phyloP scores from a whole-genome alignment of 2,329 filamentous ascomycete genomes.

The Verticillium klebahnii region DNA sequence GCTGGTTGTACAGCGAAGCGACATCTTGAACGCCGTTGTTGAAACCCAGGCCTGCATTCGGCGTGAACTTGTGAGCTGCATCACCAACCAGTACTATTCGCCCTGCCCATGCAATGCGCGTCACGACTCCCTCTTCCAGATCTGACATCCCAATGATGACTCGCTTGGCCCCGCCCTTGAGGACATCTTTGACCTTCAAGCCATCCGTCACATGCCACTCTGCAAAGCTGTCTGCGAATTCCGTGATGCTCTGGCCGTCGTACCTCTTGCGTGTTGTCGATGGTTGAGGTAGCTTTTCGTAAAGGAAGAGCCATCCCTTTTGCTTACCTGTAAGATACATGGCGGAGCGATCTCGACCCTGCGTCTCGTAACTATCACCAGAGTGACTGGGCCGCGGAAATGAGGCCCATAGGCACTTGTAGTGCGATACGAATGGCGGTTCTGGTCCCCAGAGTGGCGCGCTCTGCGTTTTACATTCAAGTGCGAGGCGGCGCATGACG shows the following conservation, averaged over 20 bases:
- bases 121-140: conserved; percentile 26
- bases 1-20: conserved; percentile 14
- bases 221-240: conserved; percentile 18
- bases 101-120: conserved; percentile 19
- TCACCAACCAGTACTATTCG: conserved; percentile 28
- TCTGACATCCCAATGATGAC: conserved; percentile 17
- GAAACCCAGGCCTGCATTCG: conserved; percentile 24
- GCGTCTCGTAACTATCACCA: conserved; percentile 25
- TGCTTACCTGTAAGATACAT: conserved; percentile 24
- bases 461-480: conserved; percentile 7
- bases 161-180: too few relatives aligned
- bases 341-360: conserved; percentile 17
- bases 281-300: conserved; percentile 22
- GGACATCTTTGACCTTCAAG: conserved; percentile 10
- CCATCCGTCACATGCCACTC: conserved; percentile 19
- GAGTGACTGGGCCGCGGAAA: conserved; percentile 16
- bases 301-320: conserved; percentile 25
- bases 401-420: conserved; percentile 27
- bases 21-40: conserved; percentile 26
- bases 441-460: too few relatives aligned
- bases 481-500: conserved; percentile 24
- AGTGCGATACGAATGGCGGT: conserved; percentile 9
- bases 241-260: conserved; percentile 19
- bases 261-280: conserved; percentile 19
- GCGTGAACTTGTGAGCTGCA: conserved; percentile 26